phyloP scores from a whole-genome alignment of 805 yeast genomes.

The Zygotorulaspora sp. region DNA sequence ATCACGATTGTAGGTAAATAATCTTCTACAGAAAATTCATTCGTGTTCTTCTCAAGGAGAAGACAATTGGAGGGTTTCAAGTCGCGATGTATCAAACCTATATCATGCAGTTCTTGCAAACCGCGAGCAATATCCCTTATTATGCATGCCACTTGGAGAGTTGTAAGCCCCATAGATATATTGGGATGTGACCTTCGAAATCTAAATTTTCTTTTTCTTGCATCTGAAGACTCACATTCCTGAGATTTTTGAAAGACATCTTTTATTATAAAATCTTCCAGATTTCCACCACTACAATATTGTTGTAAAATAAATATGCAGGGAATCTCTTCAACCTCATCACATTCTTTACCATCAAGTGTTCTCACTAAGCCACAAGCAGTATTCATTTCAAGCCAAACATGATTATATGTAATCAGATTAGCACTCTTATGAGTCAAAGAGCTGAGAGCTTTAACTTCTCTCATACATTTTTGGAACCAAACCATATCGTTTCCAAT shows the following conservation, averaged over 20 bases:
- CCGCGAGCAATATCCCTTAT: conserved; percentile 67
- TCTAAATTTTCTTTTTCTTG: conserved; percentile 37
- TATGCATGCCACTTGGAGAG: conserved; percentile 61
- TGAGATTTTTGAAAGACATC: conserved; percentile 36
- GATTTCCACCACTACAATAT: conserved; percentile 83
- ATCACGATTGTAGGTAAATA: conserved; percentile 66
- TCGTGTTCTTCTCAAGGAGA: conserved; percentile 33
- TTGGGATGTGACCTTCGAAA: conserved; percentile 23
- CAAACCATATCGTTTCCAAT: conserved; percentile 73
- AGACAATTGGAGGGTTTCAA: conserved; percentile 86
- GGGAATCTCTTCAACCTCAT: conserved; percentile 40
- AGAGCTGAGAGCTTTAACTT: conserved; percentile 64
- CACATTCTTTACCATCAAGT: conserved; percentile 16
- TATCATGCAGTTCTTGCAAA: conserved; percentile 62
- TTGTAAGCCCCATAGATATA: conserved; percentile 39
- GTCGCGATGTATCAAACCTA: conserved; percentile 82
- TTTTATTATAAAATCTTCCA: conserved; percentile 58
- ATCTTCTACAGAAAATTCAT: conserved; percentile 10
- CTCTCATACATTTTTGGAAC: conserved; percentile 65
- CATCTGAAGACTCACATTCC: conserved; percentile 34
- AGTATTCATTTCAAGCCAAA: conserved; percentile 74
- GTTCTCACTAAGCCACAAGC: conserved; percentile 37
- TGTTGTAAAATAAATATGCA: conserved; percentile 81
- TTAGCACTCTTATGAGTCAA: conserved; percentile 49
- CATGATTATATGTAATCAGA: conserved; percentile 82